Evolutionary conservation across 208 protist species (phyloP).

Genomic region (Angomonas deanei): DNA sequence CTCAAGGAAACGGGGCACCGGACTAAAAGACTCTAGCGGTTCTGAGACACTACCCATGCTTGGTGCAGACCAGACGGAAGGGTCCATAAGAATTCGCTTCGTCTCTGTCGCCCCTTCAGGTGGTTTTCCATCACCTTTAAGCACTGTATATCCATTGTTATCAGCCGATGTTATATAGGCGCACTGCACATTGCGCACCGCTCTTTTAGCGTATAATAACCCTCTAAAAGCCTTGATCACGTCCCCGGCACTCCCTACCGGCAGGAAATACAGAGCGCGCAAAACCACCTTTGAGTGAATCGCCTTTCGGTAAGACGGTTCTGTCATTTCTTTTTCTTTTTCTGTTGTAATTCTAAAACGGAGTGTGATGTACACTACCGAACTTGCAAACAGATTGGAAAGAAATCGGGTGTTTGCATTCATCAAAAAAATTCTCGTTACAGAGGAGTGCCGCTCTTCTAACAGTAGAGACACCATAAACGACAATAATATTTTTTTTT

Average conservation of each 20-base stretch:
- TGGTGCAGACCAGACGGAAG: not conserved
- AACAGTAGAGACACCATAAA: not conserved
- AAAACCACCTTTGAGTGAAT: constrained; percentile 26
- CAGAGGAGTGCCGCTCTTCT: not conserved
- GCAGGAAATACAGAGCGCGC: constrained; percentile 36
- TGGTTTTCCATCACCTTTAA: not conserved
- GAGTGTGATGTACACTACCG: not conserved
- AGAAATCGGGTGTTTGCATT: not conserved
- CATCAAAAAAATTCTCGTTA: not conserved
- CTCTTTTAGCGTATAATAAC: constrained; percentile 42
- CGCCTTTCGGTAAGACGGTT: constrained; percentile 14
- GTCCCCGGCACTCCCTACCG: constrained; percentile 20
- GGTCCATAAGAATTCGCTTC: constrained; percentile 1
- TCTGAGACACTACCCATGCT: too few species aligned
- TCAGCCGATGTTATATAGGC: constrained; percentile 1
- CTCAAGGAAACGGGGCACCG: too few species aligned
- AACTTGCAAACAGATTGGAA: not conserved
- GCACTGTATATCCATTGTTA: not conserved
- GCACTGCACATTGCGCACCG: constrained; percentile 56
- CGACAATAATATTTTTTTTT: not conserved
- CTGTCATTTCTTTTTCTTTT: not conserved
- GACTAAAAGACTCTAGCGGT: too few species aligned
- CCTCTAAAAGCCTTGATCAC: constrained; percentile 51
- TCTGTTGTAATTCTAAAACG: not conserved
- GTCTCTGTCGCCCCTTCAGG: not conserved